phyloP scores from a whole-genome alignment of 2,329 filamentous ascomycete species.

The Capronia americana region DNA sequence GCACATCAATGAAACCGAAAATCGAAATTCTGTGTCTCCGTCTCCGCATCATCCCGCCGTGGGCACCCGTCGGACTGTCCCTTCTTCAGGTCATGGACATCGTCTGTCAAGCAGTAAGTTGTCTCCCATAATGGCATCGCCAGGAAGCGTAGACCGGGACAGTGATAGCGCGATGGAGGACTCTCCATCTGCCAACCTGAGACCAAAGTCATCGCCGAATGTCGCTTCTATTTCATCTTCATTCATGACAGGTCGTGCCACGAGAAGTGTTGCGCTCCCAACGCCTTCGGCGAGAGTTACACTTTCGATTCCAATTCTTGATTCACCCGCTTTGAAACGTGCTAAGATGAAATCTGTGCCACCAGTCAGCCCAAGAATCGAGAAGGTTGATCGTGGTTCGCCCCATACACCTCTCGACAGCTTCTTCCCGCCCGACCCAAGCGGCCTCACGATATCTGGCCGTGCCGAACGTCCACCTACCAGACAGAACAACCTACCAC shows the following conservation, averaged over 20 bases:
- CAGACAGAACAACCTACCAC: conserved; percentile 47
- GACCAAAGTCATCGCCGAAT: conserved; percentile 45
- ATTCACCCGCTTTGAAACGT: conserved; percentile 52
- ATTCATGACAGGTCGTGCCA: conserved; percentile 48
- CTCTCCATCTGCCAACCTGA: conserved; percentile 43
- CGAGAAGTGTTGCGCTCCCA: conserved; percentile 50
- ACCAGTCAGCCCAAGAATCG: conserved; percentile 68
- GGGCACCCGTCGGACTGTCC: conserved; percentile 38
- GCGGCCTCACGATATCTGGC: conserved; percentile 80
- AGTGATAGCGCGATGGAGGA: conserved; percentile 45
- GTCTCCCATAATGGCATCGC: conserved; percentile 42
- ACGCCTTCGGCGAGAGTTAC: conserved; percentile 50
- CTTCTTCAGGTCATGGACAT: conserved; percentile 29
- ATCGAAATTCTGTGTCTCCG: conserved; percentile 36
- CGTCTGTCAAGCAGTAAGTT: conserved; percentile 48
- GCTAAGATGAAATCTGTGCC: conserved; percentile 60
- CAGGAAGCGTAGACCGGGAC: conserved; percentile 42
- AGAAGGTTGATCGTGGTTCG: conserved; percentile 61
- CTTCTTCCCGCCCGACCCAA: conserved; percentile 78
- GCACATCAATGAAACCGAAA: conserved; percentile 43
- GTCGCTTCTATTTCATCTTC: conserved; percentile 43
- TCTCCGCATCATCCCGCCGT: conserved; percentile 35
- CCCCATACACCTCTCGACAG: conserved; percentile 81
- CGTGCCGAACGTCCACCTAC: conserved; percentile 52
- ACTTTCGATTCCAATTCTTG: conserved; percentile 38